Evolutionary conservation across 1,139 yeast genomes (phyloP).

Genomic region (Candida sanyaensis): DNA sequence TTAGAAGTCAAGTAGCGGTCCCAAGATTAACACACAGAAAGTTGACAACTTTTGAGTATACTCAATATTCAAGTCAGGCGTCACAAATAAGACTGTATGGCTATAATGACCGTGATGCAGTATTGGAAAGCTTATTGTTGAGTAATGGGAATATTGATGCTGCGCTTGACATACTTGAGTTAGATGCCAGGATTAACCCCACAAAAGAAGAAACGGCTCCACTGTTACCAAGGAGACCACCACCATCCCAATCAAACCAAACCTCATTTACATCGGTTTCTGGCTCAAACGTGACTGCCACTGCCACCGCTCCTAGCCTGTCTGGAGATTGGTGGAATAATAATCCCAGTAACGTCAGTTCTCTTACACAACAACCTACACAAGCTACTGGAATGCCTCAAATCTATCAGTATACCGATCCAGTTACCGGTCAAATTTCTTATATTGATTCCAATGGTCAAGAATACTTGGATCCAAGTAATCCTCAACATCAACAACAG

Average conservation of each 20-base stretch:
- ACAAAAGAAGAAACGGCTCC: slow-evolving; percentile 40
- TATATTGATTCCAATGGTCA: slow-evolving; percentile 62
- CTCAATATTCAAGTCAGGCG: slow-evolving; percentile 40
- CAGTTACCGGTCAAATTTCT: slow-evolving; percentile 59
- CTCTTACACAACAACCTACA: slow-evolving; percentile 13
- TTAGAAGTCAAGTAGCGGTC: slow-evolving; percentile 15
- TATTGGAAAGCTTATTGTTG: slow-evolving; percentile 51
- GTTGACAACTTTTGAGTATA: slow-evolving; percentile 43
- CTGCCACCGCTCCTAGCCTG: slow-evolving; percentile 14
- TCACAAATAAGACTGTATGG: slow-evolving; percentile 47
- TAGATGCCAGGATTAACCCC: slow-evolving; percentile 41
- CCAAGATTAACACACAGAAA: slow-evolving; percentile 46
- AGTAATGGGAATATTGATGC: slow-evolving; percentile 49
- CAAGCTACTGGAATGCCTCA: slow-evolving; percentile 30
- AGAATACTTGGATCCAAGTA: slow-evolving; percentile 57
- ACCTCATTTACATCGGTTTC: slow-evolving; percentile 5
- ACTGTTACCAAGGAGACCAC: slow-evolving; percentile 50
- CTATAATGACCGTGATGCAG: slow-evolving; percentile 45
- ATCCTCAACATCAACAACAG: slow-evolving; percentile 54
- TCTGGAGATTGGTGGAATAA: slow-evolving; percentile 31
- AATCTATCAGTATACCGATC: slow-evolving; percentile 64
- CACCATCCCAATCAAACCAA: slow-evolving; percentile 9
- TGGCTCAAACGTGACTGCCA: slow-evolving; percentile 11
- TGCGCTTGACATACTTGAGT: slow-evolving; percentile 51
- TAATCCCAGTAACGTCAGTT: slow-evolving; percentile 8